Conservation (phyloP, 2,329 filamentous ascomycete genomes). For the Aspergillus ochraceus region DNA sequence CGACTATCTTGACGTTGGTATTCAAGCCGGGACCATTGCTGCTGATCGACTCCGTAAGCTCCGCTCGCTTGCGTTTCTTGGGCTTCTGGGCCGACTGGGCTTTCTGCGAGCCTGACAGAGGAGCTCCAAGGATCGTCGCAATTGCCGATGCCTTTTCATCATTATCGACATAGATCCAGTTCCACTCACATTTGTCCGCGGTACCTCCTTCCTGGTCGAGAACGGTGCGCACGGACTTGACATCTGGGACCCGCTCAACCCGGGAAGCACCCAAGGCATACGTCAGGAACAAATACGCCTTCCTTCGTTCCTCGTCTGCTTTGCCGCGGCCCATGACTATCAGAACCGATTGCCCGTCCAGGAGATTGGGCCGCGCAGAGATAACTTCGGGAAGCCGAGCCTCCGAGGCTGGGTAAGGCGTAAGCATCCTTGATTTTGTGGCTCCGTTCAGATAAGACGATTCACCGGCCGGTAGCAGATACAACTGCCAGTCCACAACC, state of each 20-base stretch:
- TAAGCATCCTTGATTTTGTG: slow-evolving; percentile 70
- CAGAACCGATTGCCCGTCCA: slow-evolving; percentile 67
- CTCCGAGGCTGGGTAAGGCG: slow-evolving; percentile 57
- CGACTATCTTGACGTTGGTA: slow-evolving; percentile 65
- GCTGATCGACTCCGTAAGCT: slow-evolving; percentile 23
- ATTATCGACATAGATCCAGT: slow-evolving; percentile 79
- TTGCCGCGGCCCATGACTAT: slow-evolving; percentile 68
- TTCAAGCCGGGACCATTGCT: slow-evolving; percentile 36
- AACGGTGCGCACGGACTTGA: slow-evolving; percentile 63
- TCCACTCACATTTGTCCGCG: slow-evolving; percentile 53
- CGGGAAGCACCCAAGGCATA: slow-evolving; percentile 71
- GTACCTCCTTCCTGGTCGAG: slow-evolving; percentile 53
- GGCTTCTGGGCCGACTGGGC: slow-evolving; percentile 34
- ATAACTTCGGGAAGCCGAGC: slow-evolving; percentile 62
- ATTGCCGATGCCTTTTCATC: slow-evolving; percentile 56
- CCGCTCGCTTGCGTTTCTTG: slow-evolving; percentile 47
- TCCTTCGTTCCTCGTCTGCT: slow-evolving; percentile 64
- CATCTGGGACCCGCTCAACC: slow-evolving; percentile 64
- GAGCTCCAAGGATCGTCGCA: slow-evolving; percentile 39
- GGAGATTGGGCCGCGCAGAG: slow-evolving; percentile 59
- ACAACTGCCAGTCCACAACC: slow-evolving; percentile 74
- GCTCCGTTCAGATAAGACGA: slow-evolving; percentile 75
- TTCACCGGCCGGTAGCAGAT: slow-evolving; percentile 81
- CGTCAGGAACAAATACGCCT: slow-evolving; percentile 77
- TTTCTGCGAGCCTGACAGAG: slow-evolving; percentile 19